A percentile compares a stretch with the other conserved stretches of the same genome.
phyloP scores from a whole-genome alignment of 2,329 filamentous ascomycete genomes.

The Alternaria ventricosa region DNA sequence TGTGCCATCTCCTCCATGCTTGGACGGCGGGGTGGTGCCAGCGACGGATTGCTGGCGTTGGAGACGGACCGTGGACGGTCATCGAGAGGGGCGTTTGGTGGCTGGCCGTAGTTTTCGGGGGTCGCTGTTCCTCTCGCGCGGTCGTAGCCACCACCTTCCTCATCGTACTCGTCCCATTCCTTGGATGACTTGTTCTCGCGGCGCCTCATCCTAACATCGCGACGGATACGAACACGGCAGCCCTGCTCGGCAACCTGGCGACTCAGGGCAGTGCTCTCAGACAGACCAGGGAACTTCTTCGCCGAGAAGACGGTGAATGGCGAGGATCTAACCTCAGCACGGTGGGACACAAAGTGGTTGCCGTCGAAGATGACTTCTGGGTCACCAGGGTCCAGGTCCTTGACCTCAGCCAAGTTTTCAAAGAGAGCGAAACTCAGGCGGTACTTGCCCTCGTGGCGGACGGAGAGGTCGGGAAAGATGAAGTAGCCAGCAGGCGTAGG shows the following conservation, averaged over 20 bases:
- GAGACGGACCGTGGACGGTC: conserved; percentile 67
- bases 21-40: conserved; percentile 49
- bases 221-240: conserved; percentile 92
- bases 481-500: conserved; percentile 85
- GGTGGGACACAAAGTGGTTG: conserved; percentile 73
- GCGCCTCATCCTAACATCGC: conserved; percentile 90
- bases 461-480: conserved; percentile 95
- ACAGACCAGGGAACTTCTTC: conserved; percentile 96
- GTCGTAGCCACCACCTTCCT: conserved; percentile 56
- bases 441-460: conserved; percentile 93
- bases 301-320: conserved; percentile 92
- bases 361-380: conserved; percentile 51
- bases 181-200: conserved; percentile 73
- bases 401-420: conserved; percentile 86
- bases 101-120: conserved; percentile 56
- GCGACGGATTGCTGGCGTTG: conserved; percentile 58
- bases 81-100: conserved; percentile 45
- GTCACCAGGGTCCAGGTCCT: conserved; percentile 72
- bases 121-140: conserved; percentile 58
- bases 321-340: conserved; percentile 86
- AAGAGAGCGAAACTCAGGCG: conserved; percentile 91
- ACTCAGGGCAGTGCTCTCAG: conserved; percentile 87
- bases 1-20: conserved; percentile 56
- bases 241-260: conserved; percentile 94
- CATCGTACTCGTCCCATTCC: conserved; percentile 70